Evolutionary conservation across 1,284 basidiomycete genomes (phyloP), one percentile per base, ranked within the genome.

Genomic region (Leccinum solheimii): DNA sequence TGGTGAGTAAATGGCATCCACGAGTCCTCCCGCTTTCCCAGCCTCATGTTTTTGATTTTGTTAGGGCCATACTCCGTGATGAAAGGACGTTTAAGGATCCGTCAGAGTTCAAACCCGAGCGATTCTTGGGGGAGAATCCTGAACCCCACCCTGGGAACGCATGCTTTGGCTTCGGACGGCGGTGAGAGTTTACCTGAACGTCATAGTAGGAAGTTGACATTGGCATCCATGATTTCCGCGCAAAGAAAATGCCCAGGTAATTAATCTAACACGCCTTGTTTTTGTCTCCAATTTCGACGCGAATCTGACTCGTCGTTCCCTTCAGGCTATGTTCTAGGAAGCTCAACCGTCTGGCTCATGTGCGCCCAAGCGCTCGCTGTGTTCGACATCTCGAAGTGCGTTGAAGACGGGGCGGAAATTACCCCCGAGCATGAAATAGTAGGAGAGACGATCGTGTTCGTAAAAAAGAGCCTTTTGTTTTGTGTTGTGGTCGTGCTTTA

Each of bases 111-210:
- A 70, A 53, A 48, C 68, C 69, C 4, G 67, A 65, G 32, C 58
- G 67, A 8, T 70, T 65, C 60, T 48, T 69, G 11, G 68, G 68
- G 21, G 61, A 62, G 36, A 61, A 71, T 14, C 76, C 78, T 16
- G 81, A 86, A 65, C 73, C 71, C 8, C 82, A 85, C 72, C 83
- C 85, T 61, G 77, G 79, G 54, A 77, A 76, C 62, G 63, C 80
- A 34, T 79, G 78, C 62, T 85, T 84, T 71, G 83, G 83, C 13
- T 83, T 85, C 64, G 84, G 84, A 59, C 78, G 84, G 68, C 78
- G 83, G 83, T 81, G 64, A 64, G 79, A 8, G 55, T 51, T 69
- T 6, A 36, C 14, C 26, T n/a, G 14, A 26, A 27, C 49, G 32
- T 26, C 40, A 6, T 19, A 5, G 3, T 5, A 23, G n/a, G 19